A percentile compares a stretch with the other conserved stretches of the same genome.
These are phyloP conservation scores for Solanum hybrid DNA, from an alignment of 305 asterid genomes.

Conservation along the genomic window DNA sequence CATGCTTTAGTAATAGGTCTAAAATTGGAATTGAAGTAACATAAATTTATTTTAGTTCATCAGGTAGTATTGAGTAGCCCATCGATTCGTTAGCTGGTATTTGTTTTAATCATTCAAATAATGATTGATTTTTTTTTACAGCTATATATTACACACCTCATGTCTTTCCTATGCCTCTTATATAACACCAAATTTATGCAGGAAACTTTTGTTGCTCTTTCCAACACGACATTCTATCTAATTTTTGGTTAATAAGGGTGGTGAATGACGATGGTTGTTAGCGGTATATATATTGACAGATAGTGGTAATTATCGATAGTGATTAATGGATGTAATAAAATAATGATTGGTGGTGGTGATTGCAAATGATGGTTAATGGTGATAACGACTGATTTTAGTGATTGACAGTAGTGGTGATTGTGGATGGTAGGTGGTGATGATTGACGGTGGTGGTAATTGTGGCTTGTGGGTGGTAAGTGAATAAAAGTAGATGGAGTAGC, in stretches of 20 bases:
- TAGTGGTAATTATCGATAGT: neutral
- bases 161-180: too few relatives aligned
- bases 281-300: neutral
- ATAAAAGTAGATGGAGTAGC: neutral
- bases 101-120: neutral
- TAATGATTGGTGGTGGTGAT: neutral
- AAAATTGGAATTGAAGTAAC: neutral
- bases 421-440: neutral
- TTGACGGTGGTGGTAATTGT: too few relatives aligned
- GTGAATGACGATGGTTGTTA: neutral
- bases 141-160: too few relatives aligned
- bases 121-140: too few relatives aligned
- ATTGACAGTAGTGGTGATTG: neutral
- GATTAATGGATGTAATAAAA: neutral
- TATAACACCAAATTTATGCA: neutral
- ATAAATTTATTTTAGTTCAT: neutral
- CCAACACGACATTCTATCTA: neutral
- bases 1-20: neutral
- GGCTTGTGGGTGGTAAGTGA: neutral
- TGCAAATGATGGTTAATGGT: neutral
- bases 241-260: neutral
- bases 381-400: too few relatives aligned
- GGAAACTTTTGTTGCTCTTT: neutral
- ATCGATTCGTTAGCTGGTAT: neutral
- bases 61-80: neutral